phyloP scores from a whole-genome alignment of 139 green algal species.

The Tetraselmis chui region DNA sequence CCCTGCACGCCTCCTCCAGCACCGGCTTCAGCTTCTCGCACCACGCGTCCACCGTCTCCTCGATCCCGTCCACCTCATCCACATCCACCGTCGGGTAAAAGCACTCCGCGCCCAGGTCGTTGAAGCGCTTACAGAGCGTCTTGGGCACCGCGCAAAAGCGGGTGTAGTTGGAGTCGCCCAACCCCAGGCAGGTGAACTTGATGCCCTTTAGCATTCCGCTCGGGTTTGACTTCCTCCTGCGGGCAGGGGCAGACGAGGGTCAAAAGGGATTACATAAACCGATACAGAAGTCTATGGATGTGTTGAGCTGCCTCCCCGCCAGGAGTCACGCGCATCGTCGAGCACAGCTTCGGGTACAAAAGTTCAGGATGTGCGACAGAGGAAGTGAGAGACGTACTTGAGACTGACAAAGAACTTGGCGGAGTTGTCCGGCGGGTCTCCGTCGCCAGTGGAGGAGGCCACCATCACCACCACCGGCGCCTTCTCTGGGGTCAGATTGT shows the following conservation, averaged over 20 bases:
- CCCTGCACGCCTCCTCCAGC: conserved; percentile 31
- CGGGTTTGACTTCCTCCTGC: conserved; percentile 8
- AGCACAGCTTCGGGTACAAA: no score
- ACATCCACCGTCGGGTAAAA: conserved; percentile 74
- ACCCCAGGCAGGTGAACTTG: conserved; percentile 74
- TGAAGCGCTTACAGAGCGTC: conserved; percentile 33
- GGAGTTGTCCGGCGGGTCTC: conserved; percentile 90
- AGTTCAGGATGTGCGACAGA: background rate
- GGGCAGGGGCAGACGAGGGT: background rate
- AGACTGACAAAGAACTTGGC: conserved; percentile 50
- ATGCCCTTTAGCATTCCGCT: conserved; percentile 49
- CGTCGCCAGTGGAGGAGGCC: conserved; percentile 74
- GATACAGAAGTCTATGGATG: background rate
- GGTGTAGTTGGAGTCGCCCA: conserved; percentile 98
- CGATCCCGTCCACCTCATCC: conserved; percentile 90
- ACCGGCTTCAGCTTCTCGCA: conserved; percentile 59
- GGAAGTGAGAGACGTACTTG: background rate
- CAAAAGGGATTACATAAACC: background rate
- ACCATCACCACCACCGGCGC: conserved; percentile 47
- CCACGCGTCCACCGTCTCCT: conserved; percentile 75
- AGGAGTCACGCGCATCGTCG: no score
- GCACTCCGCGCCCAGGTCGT: conserved; percentile 64
- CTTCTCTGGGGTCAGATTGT: conserved; percentile 33
- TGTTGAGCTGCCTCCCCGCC: background rate
- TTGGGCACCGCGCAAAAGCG: conserved; percentile 77